Conservation (phyloP, 2,329 filamentous ascomycete species). For the Penicillium sp. region DNA sequence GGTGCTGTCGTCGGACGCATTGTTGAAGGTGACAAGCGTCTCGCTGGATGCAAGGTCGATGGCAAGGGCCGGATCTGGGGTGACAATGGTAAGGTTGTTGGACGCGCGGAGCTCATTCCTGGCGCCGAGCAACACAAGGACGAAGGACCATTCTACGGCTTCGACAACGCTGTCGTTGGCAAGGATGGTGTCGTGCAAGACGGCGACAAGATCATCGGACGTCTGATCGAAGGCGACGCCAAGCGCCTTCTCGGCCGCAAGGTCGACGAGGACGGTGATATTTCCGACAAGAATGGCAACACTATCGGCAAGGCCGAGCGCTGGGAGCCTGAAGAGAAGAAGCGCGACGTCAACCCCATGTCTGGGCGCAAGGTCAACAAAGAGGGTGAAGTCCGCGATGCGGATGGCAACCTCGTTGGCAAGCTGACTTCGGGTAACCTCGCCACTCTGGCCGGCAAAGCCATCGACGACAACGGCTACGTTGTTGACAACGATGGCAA, state of each 20-base stretch:
- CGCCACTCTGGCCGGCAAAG: conserved; percentile 42
- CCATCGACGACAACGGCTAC: conserved; percentile 52
- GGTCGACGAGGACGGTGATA: conserved; percentile 68
- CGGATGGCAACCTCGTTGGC: conserved; percentile 47
- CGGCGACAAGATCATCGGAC: conserved; percentile 49
- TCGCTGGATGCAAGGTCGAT: conserved; percentile 62
- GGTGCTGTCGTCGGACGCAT: conserved; percentile 60
- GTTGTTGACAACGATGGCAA: conserved; percentile 60
- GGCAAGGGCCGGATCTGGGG: conserved; percentile 63
- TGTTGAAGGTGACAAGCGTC: conserved; percentile 55
- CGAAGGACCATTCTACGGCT: conserved; percentile 60
- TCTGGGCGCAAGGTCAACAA: conserved; percentile 53
- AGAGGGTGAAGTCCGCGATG: conserved; percentile 49
- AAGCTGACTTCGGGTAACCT: conserved; percentile 47
- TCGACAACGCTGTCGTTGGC: conserved; percentile 54
- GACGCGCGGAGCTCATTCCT: conserved; percentile 56
- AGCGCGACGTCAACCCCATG: conserved; percentile 60
- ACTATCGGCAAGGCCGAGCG: conserved; percentile 65
- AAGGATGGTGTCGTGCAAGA: conserved; percentile 58
- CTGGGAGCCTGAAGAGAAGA: conserved; percentile 60
- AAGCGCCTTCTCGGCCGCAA: conserved; percentile 63
- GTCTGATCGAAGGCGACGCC: conserved; percentile 62
- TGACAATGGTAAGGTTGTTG: conserved; percentile 60
- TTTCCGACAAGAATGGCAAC: conserved; percentile 67
- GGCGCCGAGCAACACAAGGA: conserved; percentile 49